A percentile compares a stretch with the other conserved stretches of the same genome.
phyloP scores from a whole-genome alignment of 805 yeast genomes.

The Myxozyma sirexii region DNA sequence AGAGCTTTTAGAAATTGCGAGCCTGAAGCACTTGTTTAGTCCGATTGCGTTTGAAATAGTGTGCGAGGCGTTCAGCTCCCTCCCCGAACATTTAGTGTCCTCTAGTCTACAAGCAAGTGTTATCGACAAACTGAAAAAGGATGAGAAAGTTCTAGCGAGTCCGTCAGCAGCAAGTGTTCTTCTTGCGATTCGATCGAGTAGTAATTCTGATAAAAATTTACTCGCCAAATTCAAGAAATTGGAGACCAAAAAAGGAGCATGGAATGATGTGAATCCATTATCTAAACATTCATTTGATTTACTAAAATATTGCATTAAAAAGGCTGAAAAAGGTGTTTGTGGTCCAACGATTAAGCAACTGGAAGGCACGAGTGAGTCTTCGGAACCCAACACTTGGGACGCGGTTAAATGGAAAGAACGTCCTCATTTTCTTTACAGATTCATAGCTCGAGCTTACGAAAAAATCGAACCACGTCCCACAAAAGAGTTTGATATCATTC shows the following conservation, averaged over 20 bases:
- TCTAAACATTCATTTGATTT: background rate
- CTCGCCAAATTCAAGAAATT: background rate
- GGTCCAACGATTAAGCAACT: background rate
- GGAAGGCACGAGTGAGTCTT: background rate
- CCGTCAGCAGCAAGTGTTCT: background rate
- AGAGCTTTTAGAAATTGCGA: background rate
- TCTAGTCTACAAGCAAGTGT: background rate
- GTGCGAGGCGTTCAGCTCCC: background rate
- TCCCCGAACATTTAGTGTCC: background rate
- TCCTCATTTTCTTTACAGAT: background rate
- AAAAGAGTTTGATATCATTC: background rate
- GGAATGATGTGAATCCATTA: background rate
- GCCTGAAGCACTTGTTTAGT: background rate
- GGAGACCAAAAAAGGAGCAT: background rate
- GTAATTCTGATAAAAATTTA: background rate
- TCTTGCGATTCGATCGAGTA: background rate
- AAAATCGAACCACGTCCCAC: background rate
- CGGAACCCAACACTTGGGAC: background rate
- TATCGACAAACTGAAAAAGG: background rate
- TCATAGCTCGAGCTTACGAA: background rate
- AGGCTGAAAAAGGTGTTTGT: background rate
- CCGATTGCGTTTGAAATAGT: background rate
- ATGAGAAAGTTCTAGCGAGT: background rate
- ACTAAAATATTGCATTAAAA: background rate
- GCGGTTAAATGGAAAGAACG: background rate